These are phyloP conservation scores for Lachancea meyersii DNA, from an alignment of 805 yeast species.

Conservation along the genomic window DNA sequence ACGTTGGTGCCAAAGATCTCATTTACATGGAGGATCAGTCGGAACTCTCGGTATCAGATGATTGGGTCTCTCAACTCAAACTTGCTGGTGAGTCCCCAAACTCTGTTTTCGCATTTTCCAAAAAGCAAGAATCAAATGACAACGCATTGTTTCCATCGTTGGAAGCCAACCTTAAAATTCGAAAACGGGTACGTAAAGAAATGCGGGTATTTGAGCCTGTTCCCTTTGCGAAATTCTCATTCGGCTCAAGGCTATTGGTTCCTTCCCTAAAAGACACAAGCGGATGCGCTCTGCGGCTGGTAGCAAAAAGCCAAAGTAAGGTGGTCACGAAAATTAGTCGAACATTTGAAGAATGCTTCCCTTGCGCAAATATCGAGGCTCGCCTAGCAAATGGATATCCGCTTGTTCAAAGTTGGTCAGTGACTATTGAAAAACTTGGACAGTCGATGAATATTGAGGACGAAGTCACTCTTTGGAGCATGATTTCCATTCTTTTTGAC, in stretches of 20 bases:
- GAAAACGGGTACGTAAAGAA: slow-evolving; percentile 27
- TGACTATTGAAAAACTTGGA: slow-evolving; percentile 28
- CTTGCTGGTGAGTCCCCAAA: slow-evolving; percentile 35
- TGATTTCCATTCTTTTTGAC: slow-evolving; percentile 61
- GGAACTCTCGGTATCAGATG: slow-evolving; percentile 43
- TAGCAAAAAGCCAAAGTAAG: slow-evolving; percentile 4
- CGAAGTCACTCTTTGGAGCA: slow-evolving; percentile 41
- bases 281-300: background rate
- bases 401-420: slow-evolving; percentile 29
- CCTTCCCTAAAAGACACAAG: slow-evolving; percentile 10
- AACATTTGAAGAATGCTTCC: slow-evolving; percentile 23
- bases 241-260: slow-evolving; percentile 16
- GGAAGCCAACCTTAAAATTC: slow-evolving; percentile 29
- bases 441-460: slow-evolving; percentile 13
- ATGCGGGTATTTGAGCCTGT: background rate
- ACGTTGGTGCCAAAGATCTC: slow-evolving; percentile 42
- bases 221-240: slow-evolving; percentile 18
- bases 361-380: slow-evolving; percentile 16
- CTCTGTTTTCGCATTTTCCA: slow-evolving; percentile 31
- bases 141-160: slow-evolving; percentile 36
- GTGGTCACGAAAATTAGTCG: slow-evolving; percentile 13
- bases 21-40: slow-evolving; percentile 41
- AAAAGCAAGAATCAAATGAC: slow-evolving; percentile 28
- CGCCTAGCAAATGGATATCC: slow-evolving; percentile 37
- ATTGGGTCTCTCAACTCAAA: slow-evolving; percentile 62